phyloP scores from a whole-genome alignment of 306 rosid genomes.

The Oemleria cerasiformis region DNA sequence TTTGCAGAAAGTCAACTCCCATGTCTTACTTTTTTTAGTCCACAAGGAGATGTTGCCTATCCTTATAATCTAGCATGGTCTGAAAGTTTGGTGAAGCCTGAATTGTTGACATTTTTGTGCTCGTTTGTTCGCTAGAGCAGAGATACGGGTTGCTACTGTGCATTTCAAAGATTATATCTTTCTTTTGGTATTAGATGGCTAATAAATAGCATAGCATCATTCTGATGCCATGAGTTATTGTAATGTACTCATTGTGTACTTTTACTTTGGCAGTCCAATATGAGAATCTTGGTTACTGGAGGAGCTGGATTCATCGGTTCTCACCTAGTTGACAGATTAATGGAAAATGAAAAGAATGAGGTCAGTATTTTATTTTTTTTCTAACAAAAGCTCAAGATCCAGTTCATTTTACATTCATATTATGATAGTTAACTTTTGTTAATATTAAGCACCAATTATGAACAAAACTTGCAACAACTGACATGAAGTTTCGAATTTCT shows the following conservation, averaged over 20 bases:
- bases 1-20: too few species aligned
- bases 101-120: too few species aligned
- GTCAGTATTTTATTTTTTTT: conserved; percentile 31
- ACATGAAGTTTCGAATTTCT: neutral
- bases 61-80: neutral
- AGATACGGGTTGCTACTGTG: neutral
- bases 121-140: neutral
- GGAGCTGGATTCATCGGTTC: conserved; percentile 99
- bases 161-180: neutral
- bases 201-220: neutral
- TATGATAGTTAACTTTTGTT: neutral
- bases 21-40: neutral
- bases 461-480: neutral
- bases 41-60: neutral
- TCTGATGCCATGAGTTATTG: conserved; percentile 10
- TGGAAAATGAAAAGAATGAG: conserved; percentile 96
- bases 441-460: neutral
- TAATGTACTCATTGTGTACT: neutral
- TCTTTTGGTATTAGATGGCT: conserved; percentile 1
- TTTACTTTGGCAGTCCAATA: conserved; percentile 56
- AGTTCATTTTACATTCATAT: neutral
- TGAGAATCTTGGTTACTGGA: conserved; percentile 95
- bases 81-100: neutral
- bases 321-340: conserved; percentile 91
- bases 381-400: neutral